Base-by-base conservation (phyloP, 2,329 filamentous ascomycete species). In the Aureobasidium sp. region DNA sequence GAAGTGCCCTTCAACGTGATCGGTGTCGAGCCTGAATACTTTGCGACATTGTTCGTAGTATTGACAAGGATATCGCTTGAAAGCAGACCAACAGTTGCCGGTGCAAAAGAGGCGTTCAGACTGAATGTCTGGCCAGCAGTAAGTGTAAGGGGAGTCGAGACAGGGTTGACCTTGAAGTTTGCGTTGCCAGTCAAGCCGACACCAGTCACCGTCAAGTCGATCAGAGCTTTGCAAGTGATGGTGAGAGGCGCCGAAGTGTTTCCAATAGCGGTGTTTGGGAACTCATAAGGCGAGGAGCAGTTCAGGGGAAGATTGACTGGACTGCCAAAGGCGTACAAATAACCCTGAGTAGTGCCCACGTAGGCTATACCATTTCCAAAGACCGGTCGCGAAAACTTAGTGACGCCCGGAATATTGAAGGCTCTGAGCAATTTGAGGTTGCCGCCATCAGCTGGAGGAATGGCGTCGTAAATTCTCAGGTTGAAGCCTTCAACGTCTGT, bases 331-430 rank as follows among this genome's bases (percentile, higher is more conserved):
- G 71, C 78, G 25, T 80, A 80, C 17, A 82, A 61, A 52, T 66
- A 74, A 3, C 79, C 79, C 21, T 68, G 64, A 2, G 67, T 75
- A 1, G 74, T 77, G 8, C 75, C 76, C n/a, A 81, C 63, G 56
- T 81, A 82, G 2, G 75, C 72, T 53, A 74, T 71, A 0, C 76
- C 78, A 54, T 82, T 71, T 6, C 79, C 79, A 53, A 82, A 81
- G 2, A 79, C 77, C 1, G 79, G 76, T 2, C 79, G 71, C 3
- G 74, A 75, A 57, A 82, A 82, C 64, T 82, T 82, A 40, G 71
- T 76, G 3, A 75, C 71, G 0, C 75, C 76, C 0, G 72, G 68
- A 11, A 80, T 70, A 22, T 74, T 74, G 57, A 80, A 79, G 1
- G 70, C 70, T 27, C 75, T 73, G 57, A 81, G 70, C 48, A 76